Conservation (phyloP, 768 basidiomycete genomes). For the Boletus vinaceobasis region DNA sequence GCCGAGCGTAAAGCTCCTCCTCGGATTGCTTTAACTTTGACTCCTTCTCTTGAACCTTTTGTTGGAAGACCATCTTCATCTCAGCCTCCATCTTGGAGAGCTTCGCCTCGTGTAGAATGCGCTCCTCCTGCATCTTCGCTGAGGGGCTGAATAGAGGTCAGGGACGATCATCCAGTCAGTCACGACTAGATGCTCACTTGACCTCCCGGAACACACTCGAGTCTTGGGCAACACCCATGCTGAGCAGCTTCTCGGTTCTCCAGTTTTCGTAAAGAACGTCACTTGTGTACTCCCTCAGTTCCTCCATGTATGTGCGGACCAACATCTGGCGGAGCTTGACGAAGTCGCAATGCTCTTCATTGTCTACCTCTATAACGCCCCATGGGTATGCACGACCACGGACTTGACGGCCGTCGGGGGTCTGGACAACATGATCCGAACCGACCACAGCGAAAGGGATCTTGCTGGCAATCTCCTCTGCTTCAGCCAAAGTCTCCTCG, state of each 20-base stretch:
- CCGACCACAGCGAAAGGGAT: slow-evolving; percentile 99
- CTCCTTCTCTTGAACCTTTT: slow-evolving; percentile 99
- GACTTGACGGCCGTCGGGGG: slow-evolving; percentile 86
- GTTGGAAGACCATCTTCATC: slow-evolving; percentile 99
- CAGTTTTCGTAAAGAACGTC: slow-evolving; percentile 97
- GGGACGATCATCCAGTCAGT: neutral
- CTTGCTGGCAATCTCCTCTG: slow-evolving; percentile 96
- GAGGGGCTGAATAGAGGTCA: slow-evolving; percentile 66
- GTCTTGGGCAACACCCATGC: slow-evolving; percentile 98
- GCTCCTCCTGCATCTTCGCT: slow-evolving; percentile 93
- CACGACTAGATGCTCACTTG: slow-evolving; percentile 62
- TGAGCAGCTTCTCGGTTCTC: slow-evolving; percentile 91
- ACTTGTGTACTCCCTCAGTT: slow-evolving; percentile 95
- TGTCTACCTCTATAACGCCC: slow-evolving; percentile 99
- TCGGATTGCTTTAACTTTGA: slow-evolving; percentile 98
- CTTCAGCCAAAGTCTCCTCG: slow-evolving; percentile 95
- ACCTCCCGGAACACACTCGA: slow-evolving; percentile 98
- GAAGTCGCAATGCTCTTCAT: slow-evolving; percentile 98
- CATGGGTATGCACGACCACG: slow-evolving; percentile 96
- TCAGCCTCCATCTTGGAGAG: slow-evolving; percentile 99
- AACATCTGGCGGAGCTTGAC: slow-evolving; percentile 99
- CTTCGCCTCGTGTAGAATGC: slow-evolving; percentile 93
- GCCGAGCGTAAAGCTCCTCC: slow-evolving; percentile 97
- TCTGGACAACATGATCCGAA: slow-evolving; percentile 77
- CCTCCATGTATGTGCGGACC: slow-evolving; percentile 99